Conservation (phyloP, 495 filamentous ascomycete genomes). For the Aspergillus ellipticus region DNA sequence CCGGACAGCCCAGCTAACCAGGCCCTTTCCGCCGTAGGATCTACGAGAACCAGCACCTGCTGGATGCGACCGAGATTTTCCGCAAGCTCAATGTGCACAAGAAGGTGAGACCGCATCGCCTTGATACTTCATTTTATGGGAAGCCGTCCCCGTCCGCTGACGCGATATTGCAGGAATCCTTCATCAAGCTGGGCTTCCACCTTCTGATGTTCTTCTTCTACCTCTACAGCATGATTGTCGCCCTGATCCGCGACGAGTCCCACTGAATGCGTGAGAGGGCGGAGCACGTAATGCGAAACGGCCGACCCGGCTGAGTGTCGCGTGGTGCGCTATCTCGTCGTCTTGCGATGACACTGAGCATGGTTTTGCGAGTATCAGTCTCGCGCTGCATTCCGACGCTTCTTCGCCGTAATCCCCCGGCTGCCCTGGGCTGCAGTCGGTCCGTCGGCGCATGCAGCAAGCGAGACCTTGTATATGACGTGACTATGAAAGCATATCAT, state of each 20-base stretch:
- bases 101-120: conserved; percentile 60
- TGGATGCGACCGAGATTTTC: conserved; percentile 99
- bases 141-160: conserved; percentile 4
- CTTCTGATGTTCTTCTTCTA: conserved; percentile 99
- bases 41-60: conserved; percentile 89
- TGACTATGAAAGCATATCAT: conserved; percentile 17
- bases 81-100: conserved; percentile 98
- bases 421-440: neutral
- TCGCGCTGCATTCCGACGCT: neutral
- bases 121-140: conserved; percentile 10
- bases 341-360: neutral
- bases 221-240: conserved; percentile 99
- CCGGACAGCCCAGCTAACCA: conserved; percentile 6
- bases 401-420: neutral
- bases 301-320: conserved; percentile 18
- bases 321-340: conserved; percentile 7
- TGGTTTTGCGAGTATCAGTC: conserved; percentile 1
- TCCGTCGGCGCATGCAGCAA: conserved; percentile 7
- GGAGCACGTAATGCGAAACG: conserved; percentile 41
- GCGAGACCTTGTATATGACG: conserved; percentile 14
- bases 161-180: conserved; percentile 71
- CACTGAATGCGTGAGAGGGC: conserved; percentile 56
- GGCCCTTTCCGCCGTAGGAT: conserved; percentile 56
- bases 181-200: conserved; percentile 98
- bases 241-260: conserved; percentile 91